Percentiles rank a stretch among this genome's conserved stretches.
phyloP scores from a whole-genome alignment of 257 asterid genomes.

The Plectranthus barbatus region DNA sequence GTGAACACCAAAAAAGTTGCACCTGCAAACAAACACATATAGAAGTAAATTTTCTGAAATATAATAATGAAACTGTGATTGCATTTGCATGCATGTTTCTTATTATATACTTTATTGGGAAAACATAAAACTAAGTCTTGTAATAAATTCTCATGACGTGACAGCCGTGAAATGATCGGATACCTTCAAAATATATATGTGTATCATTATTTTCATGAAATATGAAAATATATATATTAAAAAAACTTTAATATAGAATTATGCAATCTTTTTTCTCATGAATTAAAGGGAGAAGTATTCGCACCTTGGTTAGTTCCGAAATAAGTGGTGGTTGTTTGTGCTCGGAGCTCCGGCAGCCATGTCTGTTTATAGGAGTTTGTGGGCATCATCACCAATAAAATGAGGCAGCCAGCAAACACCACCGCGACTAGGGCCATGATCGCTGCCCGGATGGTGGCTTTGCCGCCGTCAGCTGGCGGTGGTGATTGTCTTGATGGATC shows the following conservation, averaged over 20 bases:
- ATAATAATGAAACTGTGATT: too few relatives aligned
- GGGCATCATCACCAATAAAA: conserved; percentile 57
- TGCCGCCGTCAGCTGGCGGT: conserved; percentile 19
- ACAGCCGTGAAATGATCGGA: too few relatives aligned
- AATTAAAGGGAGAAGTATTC: neutral
- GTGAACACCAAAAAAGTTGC: conserved; percentile 36
- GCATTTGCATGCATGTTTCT: too few relatives aligned
- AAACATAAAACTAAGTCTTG: too few relatives aligned
- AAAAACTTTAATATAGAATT: neutral
- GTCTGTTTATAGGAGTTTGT: conserved; percentile 29
- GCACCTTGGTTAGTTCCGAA: conserved; percentile 70
- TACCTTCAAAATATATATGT: too few relatives aligned
- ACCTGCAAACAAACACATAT: conserved; percentile 32
- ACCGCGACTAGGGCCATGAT: conserved; percentile 29
- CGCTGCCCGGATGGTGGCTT: conserved; percentile 20
- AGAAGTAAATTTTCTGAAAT: neutral
- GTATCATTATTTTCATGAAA: too few relatives aligned
- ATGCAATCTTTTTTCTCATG: neutral
- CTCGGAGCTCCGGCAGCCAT: conserved; percentile 48
- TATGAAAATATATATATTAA: neutral
- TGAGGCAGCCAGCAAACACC: conserved; percentile 40
- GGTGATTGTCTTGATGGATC: neutral
- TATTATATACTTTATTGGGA: too few relatives aligned
- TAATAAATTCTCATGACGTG: too few relatives aligned
- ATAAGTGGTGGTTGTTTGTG: conserved; percentile 47